Evolutionary conservation across 2,329 filamentous ascomycete genomes (phyloP), one percentile per base, ranked within the genome.

Genomic region (Colletotrichum aenigma): DNA sequence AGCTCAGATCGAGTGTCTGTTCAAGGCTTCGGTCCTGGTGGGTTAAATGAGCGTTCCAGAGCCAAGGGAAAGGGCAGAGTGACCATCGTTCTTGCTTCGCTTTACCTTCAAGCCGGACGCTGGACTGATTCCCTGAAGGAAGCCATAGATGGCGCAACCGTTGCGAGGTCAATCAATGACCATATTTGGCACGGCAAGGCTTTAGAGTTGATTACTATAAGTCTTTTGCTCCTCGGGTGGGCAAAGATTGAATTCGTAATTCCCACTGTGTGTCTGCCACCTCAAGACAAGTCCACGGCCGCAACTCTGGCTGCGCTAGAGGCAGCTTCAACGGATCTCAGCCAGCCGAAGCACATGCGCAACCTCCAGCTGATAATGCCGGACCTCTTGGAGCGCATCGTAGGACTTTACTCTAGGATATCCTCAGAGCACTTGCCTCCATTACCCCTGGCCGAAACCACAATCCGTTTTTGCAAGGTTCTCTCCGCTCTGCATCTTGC

Each of bases 181-280:
- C 95, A 98, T 84, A 84, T 98, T n/a, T 99, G 97, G 96, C 95
- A 98, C 85, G 97, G 95, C 21, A 98, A 98, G 85, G 96, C 95
- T 2, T 88, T 99, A 24, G 97, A 99, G 82, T 92, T 96, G 32
- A 95, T 98, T 76, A 87, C 97, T 62, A 89, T 98, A 30, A 95
- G 94, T 81, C 89, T 98, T 78, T 82, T 98, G 55, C 91, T 98
- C 80, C 92, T 98, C 77, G 94, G 93, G 34, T 98, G 96, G 94
- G 91, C 93, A 43, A 94, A 93, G 6, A 88, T 96, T 80, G 94
- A 97, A 81, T 98, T 98, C 80, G 90, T 93, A 80, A 90, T 97
- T n/a, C 92, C 92, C 3, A 83, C 86, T 12, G 84, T 93, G 18
- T 90, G 91, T 77, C 86, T 85, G 78, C 88, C 85, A 72, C 87